phyloP scores from a whole-genome alignment of 1,139 yeast species.

The Protomyces macrosporus region DNA sequence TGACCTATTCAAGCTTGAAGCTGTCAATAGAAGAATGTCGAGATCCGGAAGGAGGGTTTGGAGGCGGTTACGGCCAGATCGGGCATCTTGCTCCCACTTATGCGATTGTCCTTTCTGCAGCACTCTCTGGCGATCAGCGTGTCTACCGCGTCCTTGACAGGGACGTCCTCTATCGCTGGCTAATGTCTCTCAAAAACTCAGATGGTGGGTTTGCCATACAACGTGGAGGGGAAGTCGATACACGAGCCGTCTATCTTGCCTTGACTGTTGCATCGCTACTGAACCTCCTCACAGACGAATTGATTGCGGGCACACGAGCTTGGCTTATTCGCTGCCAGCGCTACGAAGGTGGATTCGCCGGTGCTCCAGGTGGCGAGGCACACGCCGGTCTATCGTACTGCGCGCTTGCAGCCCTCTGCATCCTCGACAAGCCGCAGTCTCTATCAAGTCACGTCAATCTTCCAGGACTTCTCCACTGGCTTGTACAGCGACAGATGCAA shows the following conservation, averaged over 20 bases:
- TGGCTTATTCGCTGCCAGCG: constrained; percentile 78
- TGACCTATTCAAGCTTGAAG: constrained; percentile 39
- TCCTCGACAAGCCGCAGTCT: constrained; percentile 43
- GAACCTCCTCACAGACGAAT: constrained; percentile 56
- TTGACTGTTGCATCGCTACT: constrained; percentile 67
- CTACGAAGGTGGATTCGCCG: constrained; percentile 93
- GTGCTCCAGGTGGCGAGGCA: constrained; percentile 76
- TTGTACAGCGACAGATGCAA: constrained; percentile 58
- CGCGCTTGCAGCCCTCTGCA: constrained; percentile 66
- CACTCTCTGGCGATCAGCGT: constrained; percentile 48
- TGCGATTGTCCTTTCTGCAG: constrained; percentile 65
- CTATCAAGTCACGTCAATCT: constrained; percentile 35
- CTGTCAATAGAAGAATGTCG: constrained; percentile 26
- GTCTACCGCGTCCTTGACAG: constrained; percentile 47
- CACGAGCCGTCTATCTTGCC: constrained; percentile 83
- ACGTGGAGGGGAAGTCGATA: constrained; percentile 74
- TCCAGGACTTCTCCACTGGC: constrained; percentile 48
- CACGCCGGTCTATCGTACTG: constrained; percentile 97
- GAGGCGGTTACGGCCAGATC: constrained; percentile 75
- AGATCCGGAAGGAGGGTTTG: constrained; percentile 56
- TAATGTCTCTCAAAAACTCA: constrained; percentile 54
- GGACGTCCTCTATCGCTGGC: constrained; percentile 56
- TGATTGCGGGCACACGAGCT: constrained; percentile 49
- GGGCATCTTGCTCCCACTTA: constrained; percentile 85
- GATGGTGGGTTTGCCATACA: constrained; percentile 78